phyloP scores from a whole-genome alignment of 2,329 filamentous ascomycete genomes.

The Pestalotiopsis sp. region DNA sequence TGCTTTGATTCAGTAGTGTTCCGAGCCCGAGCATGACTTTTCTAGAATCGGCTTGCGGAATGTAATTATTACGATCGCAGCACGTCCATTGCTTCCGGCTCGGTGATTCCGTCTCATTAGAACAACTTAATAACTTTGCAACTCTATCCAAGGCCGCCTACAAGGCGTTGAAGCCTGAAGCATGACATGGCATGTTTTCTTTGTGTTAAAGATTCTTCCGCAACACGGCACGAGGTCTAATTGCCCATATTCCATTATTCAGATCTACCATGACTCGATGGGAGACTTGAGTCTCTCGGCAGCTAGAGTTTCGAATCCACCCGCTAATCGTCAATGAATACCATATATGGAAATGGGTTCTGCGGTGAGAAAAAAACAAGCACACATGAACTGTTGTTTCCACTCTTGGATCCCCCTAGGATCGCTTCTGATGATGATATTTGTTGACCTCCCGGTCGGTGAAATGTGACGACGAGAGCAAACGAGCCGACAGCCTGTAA shows the following conservation, averaged over 20 bases:
- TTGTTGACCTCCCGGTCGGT: neutral
- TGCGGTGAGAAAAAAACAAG: neutral
- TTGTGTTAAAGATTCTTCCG: neutral
- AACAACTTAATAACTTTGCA: neutral
- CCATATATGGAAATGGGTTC: neutral
- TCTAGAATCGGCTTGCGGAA: neutral
- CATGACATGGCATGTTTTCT: neutral
- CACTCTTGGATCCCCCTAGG: neutral
- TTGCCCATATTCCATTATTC: neutral
- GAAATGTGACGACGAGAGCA: neutral
- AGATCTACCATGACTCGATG: conserved; percentile 3
- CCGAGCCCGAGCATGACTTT: neutral
- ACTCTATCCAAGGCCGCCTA: neutral
- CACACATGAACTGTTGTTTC: neutral
- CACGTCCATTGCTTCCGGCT: neutral
- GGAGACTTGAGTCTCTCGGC: neutral
- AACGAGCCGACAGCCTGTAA: neutral
- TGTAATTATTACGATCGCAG: neutral
- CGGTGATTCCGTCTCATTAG: neutral
- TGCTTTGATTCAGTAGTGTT: neutral
- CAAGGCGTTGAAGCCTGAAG: too few species aligned
- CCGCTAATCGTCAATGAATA: conserved; percentile 1
- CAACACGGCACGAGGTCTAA: neutral
- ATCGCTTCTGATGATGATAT: neutral
- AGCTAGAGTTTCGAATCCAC: conserved; percentile 7